These are phyloP conservation scores for Penicillium mononematosum DNA, from an alignment of 495 filamentous ascomycete species.

Conservation along the genomic window DNA sequence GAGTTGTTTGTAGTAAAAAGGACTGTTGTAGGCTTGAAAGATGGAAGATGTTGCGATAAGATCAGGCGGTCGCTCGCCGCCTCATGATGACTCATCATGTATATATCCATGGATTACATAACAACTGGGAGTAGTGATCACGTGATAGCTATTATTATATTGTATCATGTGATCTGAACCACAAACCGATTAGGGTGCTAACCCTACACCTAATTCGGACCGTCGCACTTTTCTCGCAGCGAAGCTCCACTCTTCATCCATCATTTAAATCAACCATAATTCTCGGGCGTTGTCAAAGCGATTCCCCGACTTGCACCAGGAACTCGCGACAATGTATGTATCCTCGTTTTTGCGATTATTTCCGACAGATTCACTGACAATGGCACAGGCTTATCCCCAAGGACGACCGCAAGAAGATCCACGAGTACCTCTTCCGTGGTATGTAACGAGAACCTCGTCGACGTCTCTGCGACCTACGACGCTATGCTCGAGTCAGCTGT, in stretches of 20 bases:
- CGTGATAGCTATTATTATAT: neutral
- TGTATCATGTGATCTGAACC: conserved; percentile 20
- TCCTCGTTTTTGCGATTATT: conserved; percentile 1
- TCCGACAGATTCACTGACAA: conserved; percentile 23
- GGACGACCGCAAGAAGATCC: conserved; percentile 99
- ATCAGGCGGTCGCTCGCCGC: neutral
- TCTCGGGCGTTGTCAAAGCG: conserved; percentile 51
- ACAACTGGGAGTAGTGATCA: neutral
- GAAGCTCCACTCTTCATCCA: conserved; percentile 40
- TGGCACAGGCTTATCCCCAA: conserved; percentile 89
- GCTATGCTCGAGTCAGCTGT: conserved; percentile 7
- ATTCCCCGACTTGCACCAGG: conserved; percentile 59
- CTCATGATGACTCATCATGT: neutral
- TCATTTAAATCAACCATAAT: conserved; percentile 43
- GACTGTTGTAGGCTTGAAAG: neutral
- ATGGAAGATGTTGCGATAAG: conserved; percentile 2
- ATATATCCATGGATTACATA: neutral
- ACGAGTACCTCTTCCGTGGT: conserved; percentile 99
- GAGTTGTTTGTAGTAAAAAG: neutral
- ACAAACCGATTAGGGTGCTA: conserved; percentile 36
- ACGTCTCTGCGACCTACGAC: conserved; percentile 8
- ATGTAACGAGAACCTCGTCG: conserved; percentile 41
- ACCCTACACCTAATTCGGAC: conserved; percentile 39
- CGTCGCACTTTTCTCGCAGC: conserved; percentile 43
- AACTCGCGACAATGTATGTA: conserved; percentile 59